A percentile compares a stretch with the other conserved stretches of the same genome.
These are phyloP conservation scores for Batkoa obscura DNA, from an alignment of 371 early-diverging fungal genomes.

Conservation along the genomic window DNA sequence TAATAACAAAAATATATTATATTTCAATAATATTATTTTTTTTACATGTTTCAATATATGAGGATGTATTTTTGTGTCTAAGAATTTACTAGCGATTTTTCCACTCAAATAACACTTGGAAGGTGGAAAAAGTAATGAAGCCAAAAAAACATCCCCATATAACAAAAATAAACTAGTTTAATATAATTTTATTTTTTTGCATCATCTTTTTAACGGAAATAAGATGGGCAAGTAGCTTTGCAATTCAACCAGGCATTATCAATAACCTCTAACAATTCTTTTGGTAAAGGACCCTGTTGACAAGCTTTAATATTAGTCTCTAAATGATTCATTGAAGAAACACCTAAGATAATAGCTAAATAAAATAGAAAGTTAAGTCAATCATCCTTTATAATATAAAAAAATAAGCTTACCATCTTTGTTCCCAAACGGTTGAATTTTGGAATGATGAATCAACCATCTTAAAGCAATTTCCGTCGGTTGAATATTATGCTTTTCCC, in stretches of 20 bases:
- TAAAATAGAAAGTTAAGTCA: not conserved
- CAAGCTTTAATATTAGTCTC: constrained; percentile 20
- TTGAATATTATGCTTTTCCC: constrained; percentile 17
- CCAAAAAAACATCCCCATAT: too few species aligned
- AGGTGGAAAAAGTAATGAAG: too few species aligned
- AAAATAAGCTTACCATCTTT: constrained; percentile 18
- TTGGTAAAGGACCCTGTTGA: constrained; percentile 29
- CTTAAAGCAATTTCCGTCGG: constrained; percentile 27
- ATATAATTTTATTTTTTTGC: too few species aligned
- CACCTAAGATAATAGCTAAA: constrained; percentile 35
- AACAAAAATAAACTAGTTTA: too few species aligned
- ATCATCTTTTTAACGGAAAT: constrained; percentile 14
- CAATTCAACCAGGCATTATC: constrained; percentile 27
- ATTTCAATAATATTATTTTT: too few species aligned
- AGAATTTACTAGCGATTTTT: too few species aligned
- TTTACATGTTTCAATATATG: too few species aligned
- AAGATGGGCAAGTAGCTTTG: constrained; percentile 18
- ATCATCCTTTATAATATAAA: not conserved
- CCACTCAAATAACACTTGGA: too few species aligned
- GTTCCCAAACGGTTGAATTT: constrained; percentile 17
- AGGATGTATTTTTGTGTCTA: too few species aligned
- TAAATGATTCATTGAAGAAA: constrained; percentile 26
- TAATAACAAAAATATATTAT: too few species aligned
- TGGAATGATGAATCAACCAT: constrained; percentile 42
- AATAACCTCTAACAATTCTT: constrained; percentile 22